Evolutionary conservation across 768 basidiomycete species (phyloP).

Genomic region (Tulasnella sp.): DNA sequence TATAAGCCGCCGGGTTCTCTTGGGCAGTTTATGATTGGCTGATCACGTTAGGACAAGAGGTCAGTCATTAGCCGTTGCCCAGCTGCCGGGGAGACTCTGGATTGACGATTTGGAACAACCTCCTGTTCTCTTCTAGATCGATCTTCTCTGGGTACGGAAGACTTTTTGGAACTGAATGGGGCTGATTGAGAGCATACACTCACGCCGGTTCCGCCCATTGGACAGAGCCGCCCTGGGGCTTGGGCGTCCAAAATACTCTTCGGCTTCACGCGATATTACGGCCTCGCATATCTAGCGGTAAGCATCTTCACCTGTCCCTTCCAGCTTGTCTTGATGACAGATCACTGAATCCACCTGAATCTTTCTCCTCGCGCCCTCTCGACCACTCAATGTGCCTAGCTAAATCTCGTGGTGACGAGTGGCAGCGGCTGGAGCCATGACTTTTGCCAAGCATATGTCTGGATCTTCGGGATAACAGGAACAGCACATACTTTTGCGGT

Average conservation of each 20-base stretch:
- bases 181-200: not conserved
- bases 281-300: not conserved
- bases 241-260: conserved; percentile 11
- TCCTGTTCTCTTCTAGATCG: not conserved
- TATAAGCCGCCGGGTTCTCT: not conserved
- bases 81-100: not conserved
- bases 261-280: conserved; percentile 16
- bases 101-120: not conserved
- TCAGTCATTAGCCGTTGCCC: not conserved
- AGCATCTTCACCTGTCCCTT: not conserved
- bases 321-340: not conserved
- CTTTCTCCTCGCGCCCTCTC: not conserved
- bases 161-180: not conserved
- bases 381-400: not conserved
- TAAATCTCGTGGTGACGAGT: not conserved
- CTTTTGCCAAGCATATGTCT: not conserved
- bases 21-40: not conserved
- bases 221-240: not conserved
- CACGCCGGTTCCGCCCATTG: too few species aligned
- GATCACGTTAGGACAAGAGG: not conserved
- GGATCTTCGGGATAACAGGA: not conserved
- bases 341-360: not conserved
- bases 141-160: conserved; percentile 10
- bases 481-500: not conserved
- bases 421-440: not conserved